Evolutionary conservation across 2,329 filamentous ascomycete genomes (phyloP).

Genomic region (Canariomyces notabilis): DNA sequence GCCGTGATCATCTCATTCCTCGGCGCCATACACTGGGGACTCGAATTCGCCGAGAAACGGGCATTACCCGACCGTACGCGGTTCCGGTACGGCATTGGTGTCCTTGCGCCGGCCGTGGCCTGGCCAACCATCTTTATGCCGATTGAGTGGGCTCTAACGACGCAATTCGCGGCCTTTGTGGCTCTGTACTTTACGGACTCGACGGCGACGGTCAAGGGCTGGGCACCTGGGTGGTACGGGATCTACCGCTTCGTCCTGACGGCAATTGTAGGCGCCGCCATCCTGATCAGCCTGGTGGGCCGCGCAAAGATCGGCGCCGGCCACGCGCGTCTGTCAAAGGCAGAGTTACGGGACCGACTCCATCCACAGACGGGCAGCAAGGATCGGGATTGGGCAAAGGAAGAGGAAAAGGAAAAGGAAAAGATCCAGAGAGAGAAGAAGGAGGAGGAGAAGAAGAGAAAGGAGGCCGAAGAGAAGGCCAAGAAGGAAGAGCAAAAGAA

Average conservation of each 20-base stretch:
- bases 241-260: slow-evolving; percentile 91
- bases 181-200: slow-evolving; percentile 82
- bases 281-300: slow-evolving; percentile 75
- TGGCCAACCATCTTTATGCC: slow-evolving; percentile 89
- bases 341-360: slow-evolving; percentile 37
- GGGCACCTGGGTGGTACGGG: slow-evolving; percentile 79
- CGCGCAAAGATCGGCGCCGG: slow-evolving; percentile 64
- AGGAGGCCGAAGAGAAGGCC: slow-evolving; percentile 32
- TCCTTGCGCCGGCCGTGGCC: slow-evolving; percentile 71
- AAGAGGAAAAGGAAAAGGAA: slow-evolving; percentile 39
- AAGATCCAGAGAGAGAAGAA: slow-evolving; percentile 36
- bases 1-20: slow-evolving; percentile 92
- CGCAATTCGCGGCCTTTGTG: slow-evolving; percentile 80
- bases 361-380: slow-evolving; percentile 32
- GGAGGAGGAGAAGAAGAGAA: slow-evolving; percentile 35
- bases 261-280: slow-evolving; percentile 77
- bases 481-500: slow-evolving; percentile 33
- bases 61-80: slow-evolving; percentile 59
- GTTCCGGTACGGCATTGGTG: slow-evolving; percentile 76
- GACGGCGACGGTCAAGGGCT: slow-evolving; percentile 65
- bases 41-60: slow-evolving; percentile 73
- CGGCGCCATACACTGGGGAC: slow-evolving; percentile 87
- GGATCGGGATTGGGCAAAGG: slow-evolving; percentile 41
- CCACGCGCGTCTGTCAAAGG: slow-evolving; percentile 29
- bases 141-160: slow-evolving; percentile 76